phyloP scores from a whole-genome alignment of 2,329 filamentous ascomycete genomes.

The Pyrenochaeta sp. region DNA sequence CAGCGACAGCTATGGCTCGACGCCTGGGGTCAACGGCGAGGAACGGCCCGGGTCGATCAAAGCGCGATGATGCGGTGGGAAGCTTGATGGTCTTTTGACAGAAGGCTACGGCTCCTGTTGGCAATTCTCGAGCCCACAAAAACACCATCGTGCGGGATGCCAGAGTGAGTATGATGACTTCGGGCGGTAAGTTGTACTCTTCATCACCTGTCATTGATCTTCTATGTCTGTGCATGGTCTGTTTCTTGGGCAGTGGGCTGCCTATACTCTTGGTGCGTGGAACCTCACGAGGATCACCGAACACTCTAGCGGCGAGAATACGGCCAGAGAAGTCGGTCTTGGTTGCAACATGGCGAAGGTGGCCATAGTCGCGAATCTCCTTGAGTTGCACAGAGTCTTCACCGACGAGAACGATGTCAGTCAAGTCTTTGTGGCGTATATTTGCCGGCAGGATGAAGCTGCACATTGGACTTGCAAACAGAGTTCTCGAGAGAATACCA shows the following conservation, averaged over 20 bases:
- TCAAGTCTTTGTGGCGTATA: conserved; percentile 72
- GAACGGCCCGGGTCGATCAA: conserved; percentile 68
- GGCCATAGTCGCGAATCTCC: conserved; percentile 73
- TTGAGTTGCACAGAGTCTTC: conserved; percentile 83
- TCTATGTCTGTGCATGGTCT: conserved; percentile 18
- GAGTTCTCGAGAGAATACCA: conserved; percentile 80
- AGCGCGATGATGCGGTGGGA: conserved; percentile 62
- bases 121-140: conserved; percentile 67
- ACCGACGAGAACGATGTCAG: conserved; percentile 88
- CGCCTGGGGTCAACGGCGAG: conserved; percentile 80
- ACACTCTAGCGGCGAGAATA: conserved; percentile 80
- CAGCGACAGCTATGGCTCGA: conserved; percentile 71
- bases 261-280: conserved; percentile 23
- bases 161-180: conserved; percentile 80
- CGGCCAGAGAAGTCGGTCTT: conserved; percentile 81
- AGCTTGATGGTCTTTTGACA: conserved; percentile 67
- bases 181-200: conserved; percentile 66
- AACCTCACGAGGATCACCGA: conserved; percentile 62
- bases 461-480: conserved; percentile 77
- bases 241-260: conserved; percentile 26
- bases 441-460: conserved; percentile 83
- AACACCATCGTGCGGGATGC: conserved; percentile 79
- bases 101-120: conserved; percentile 65
- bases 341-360: conserved; percentile 77
- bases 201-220: conserved; percentile 29